These are phyloP conservation scores for Powellomyces hirtus DNA, from an alignment of 192 early-diverging fungal species.

Conservation along the genomic window DNA sequence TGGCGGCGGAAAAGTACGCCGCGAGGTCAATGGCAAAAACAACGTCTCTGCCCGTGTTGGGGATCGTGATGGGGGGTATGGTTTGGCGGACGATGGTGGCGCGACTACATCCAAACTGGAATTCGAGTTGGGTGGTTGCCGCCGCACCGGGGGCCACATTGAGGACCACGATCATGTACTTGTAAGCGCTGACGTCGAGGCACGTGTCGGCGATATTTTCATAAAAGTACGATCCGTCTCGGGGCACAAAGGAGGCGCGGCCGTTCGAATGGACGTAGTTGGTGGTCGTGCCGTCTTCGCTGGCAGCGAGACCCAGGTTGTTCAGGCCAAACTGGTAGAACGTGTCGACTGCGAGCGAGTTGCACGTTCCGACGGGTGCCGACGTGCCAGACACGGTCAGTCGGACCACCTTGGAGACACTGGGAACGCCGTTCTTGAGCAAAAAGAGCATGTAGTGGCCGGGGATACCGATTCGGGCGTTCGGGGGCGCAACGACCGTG, in stretches of 20 bases:
- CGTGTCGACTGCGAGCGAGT: neutral
- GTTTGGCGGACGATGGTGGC: neutral
- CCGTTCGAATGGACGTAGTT: neutral
- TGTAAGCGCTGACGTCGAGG: neutral
- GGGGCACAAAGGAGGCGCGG: neutral
- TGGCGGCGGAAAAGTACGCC: neutral
- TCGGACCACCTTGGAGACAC: neutral
- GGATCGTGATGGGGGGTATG: neutral
- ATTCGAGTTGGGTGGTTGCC: neutral
- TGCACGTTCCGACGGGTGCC: neutral
- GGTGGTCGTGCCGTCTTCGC: neutral
- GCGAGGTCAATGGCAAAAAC: neutral
- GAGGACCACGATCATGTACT: neutral
- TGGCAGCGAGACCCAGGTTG: neutral
- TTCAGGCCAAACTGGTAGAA: neutral
- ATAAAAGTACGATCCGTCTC: neutral
- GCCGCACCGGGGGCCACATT: neutral
- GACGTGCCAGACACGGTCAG: neutral
- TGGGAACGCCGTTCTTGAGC: neutral
- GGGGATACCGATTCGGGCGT: slow-evolving; percentile 28
- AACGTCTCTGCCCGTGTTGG: neutral
- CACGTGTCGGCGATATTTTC: neutral
- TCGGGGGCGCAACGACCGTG: slow-evolving; percentile 29
- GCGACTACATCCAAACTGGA: neutral
- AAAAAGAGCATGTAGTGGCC: slow-evolving; percentile 41